Evolutionary conservation across 331 rosid species (phyloP).

Genomic region (Prunus yedoensis): DNA sequence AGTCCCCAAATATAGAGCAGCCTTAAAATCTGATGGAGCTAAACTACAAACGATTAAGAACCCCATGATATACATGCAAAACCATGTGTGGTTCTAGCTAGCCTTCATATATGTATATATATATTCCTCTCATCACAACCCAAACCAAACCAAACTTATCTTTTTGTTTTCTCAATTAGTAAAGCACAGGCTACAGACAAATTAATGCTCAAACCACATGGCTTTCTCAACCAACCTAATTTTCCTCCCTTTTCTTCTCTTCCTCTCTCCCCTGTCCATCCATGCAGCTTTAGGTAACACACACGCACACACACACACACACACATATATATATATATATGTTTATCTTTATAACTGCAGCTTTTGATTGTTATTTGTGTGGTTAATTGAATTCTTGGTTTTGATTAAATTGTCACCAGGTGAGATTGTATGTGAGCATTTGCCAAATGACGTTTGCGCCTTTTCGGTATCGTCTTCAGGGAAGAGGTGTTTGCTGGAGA

Average conservation of each 20-base stretch:
- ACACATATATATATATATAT: not conserved
- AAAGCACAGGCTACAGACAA: too few species aligned
- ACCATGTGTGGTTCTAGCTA: too few species aligned
- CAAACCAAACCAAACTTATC: not conserved
- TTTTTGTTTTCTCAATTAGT: not conserved
- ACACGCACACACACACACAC: too few species aligned
- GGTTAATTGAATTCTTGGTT: not conserved
- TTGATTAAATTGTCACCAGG: slow-evolving; percentile 2
- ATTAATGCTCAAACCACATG: slow-evolving; percentile 17
- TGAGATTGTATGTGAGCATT: slow-evolving; percentile 67
- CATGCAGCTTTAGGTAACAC: slow-evolving; percentile 32
- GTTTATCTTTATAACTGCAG: too few species aligned
- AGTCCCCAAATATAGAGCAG: slow-evolving; percentile 1
- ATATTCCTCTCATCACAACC: too few species aligned
- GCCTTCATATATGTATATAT: too few species aligned
- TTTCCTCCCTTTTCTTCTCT: slow-evolving; percentile 34
- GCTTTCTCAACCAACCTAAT: slow-evolving; percentile 33
- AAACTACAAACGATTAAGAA: not conserved
- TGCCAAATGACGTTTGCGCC: slow-evolving; percentile 56
- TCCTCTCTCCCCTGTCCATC: slow-evolving; percentile 48
- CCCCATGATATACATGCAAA: not conserved
- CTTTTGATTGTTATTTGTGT: not conserved
- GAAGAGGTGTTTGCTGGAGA: slow-evolving; percentile 73
- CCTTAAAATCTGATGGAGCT: not conserved
- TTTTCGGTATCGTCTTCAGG: slow-evolving; percentile 75